Base-by-base conservation (phyloP, 495 filamentous ascomycete genomes). In the Cercophora scortea region DNA sequence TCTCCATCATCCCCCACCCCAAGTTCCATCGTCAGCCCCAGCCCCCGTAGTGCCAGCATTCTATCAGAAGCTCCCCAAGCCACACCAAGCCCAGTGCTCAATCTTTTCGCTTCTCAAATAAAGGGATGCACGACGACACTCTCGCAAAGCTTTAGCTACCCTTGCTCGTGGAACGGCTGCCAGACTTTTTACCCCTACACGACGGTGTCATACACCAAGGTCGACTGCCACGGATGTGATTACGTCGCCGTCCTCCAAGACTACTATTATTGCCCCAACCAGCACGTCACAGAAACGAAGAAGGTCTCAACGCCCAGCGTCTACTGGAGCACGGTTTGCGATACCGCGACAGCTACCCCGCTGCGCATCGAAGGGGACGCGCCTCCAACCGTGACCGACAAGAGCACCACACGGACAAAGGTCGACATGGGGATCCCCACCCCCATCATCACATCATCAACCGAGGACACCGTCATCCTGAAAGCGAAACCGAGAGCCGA, bases 211-310 rank as follows among this genome's bases (percentile, higher is more conserved):
- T 54, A 43, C 17, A 47, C 50, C 34, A 48, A 51, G 12, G 46
- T 71, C 16, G 46, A 71, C 56, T 71, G 67, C 52, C 45, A 61
- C 38, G 67, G 67, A 4, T 71, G 67, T 50, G 39, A 54, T 11
- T 42, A 54, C 33, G 18, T 71, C 19, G 32, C 19, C 1, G 42
- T 64, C 3, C 41, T 47, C 19, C 45, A 53, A 5, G 49, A 58
- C 15, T 40, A 50, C 4, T 59, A 51, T 8, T 53, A 51, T 32
- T 70, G 67, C 50, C 65, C 67, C 15, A 66, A 58, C 45, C 44
- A 51, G 46, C n/a, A 18, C 0, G 57, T 70, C 45, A 54, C 48
- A 11, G 47, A 52, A 2, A 64, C 50, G 0, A 45, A 41, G 11
- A n/a, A 12, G 6, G 58, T 36, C 1, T 38, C 45, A 1, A 61